Conservation (phyloP, 441 rosid species). For the Sinapis alba region DNA sequence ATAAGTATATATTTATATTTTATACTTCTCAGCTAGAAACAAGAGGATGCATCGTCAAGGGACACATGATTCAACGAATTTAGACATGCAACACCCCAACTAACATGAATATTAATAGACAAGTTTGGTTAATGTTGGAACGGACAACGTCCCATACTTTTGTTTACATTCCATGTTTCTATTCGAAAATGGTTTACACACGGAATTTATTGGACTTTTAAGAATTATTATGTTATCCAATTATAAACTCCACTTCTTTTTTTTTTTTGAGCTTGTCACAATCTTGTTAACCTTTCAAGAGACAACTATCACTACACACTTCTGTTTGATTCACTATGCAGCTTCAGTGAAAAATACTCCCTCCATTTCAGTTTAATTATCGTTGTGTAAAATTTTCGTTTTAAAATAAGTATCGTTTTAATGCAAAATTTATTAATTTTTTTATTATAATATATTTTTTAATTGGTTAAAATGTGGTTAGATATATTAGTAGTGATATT, state of each 20-base stretch:
- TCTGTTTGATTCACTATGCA: conserved; percentile 11
- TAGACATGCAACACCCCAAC: conserved; percentile 30
- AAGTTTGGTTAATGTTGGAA: conserved; percentile 37
- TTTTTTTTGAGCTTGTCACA: conserved; percentile 5
- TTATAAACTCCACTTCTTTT: too few relatives aligned
- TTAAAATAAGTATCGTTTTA: too few relatives aligned
- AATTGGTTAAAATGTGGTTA: too few relatives aligned
- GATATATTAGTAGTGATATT: too few relatives aligned
- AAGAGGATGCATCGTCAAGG: conserved; percentile 10
- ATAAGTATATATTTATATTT: not conserved
- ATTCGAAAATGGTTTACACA: not conserved
- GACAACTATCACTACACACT: conserved; percentile 13
- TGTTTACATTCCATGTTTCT: conserved; percentile 28
- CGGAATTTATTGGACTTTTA: not conserved
- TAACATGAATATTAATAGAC: conserved; percentile 22
- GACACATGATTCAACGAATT: conserved; percentile 31
- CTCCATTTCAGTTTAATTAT: too few relatives aligned
- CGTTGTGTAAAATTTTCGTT: too few relatives aligned
- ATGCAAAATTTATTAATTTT: too few relatives aligned
- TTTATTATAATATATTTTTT: too few relatives aligned
- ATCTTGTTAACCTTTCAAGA: conserved; percentile 17
- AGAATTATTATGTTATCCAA: not conserved
- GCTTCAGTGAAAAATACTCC: not conserved
- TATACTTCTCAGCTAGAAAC: not conserved
- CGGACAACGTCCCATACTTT: conserved; percentile 23